Evolutionary conservation across 768 basidiomycete species (phyloP), one percentile per base, ranked within the genome.

Genomic region (Cytidiella melzeri): DNA sequence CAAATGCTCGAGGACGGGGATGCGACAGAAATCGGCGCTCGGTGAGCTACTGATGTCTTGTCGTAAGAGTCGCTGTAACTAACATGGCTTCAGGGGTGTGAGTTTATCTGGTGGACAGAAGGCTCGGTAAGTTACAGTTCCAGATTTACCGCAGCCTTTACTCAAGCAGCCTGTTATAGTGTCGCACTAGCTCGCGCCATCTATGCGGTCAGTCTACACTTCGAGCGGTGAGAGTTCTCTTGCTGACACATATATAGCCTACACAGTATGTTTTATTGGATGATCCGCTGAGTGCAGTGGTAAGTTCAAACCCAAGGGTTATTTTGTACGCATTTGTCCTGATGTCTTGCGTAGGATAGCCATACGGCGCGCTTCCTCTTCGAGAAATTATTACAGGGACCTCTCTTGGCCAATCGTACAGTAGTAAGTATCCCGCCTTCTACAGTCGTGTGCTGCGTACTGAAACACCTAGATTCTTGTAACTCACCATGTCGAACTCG

Each of bases 161-260:
- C n/a, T n/a, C n/a, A n/a, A n/a, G n/a, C n/a, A n/a, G n/a, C n/a
- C n/a, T 19, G 38, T 19, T 27, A 15, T 27, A 83, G 86, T 53
- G 86, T 92, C 13, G 88, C 88, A 0, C 74, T 92, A 9, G 90
- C 89, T 10, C 79, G 90, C 12, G 89, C 90, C 1, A 82, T 89
- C 0, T 92, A 92, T 63, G 81, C 84, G 21, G 69, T 21, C 77
- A 75, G 63, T 83, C 34, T 5, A 25, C n/a, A 28, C 24, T 30
- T 18, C 23, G 30, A 7, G 36, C 37, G 7, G 9, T 7, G 9
- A 34, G 7, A 34, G 30, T 34, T 7, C 30, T 34, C 9, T 34
- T 15, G 15, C 30, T 34, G 36, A 36, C 39, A 41, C 37, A 18
- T 4, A n/a, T 15, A 18, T 34, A 61, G 46, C 64, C 60, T 0